Evolutionary conservation across 2,329 filamentous ascomycete species (phyloP), one percentile per base, ranked within the genome.

Genomic region (Fusarium paranaense): DNA sequence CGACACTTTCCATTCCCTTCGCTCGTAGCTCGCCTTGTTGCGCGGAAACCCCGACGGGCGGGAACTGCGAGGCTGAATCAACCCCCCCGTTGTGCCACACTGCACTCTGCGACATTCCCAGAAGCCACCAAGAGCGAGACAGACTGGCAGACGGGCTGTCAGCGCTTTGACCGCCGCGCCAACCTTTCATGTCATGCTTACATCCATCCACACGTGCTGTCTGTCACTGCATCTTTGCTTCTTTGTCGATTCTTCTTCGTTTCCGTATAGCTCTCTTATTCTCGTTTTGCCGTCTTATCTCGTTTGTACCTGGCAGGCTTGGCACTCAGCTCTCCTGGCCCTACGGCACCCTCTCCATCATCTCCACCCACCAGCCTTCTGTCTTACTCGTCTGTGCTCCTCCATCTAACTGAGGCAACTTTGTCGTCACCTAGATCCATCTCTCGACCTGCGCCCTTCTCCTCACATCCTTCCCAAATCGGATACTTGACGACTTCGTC

Each of bases 401-500:
- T 20, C 54, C 61, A 22, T 70, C 75, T 71, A 64, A 78, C 75
- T 72, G 72, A 74, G 64, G 61, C 72, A 71, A 76, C 75, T 65
- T 73, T 76, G 67, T 73, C 77, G 27, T 69, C 64, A 57, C 66
- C 66, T 70, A 77, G 78, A 73, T 76, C 80, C 63, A 72, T 72
- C 69, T 68, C 73, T 74, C 80, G 79, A 74, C 77, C 79, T 42
- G 67, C 74, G 63, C 76, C 77, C 70, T 73, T 79, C 66, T 89
- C 89, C 50, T 85, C 88, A 32, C 90, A 90, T 80, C 88, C 90
- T 62, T 92, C 92, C 37, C 91, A 93, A 77, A 87, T 89, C 78
- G 91, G 90, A 71, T 90, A 93, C 81, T 85, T 93, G 69, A 93
- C 92, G 58, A 90, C 90, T 37, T 93, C 92, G 33, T 93, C 92